These are phyloP conservation scores for Sugiyamaella boreocaroliniensis DNA, from an alignment of 805 yeast species.

Conservation along the genomic window DNA sequence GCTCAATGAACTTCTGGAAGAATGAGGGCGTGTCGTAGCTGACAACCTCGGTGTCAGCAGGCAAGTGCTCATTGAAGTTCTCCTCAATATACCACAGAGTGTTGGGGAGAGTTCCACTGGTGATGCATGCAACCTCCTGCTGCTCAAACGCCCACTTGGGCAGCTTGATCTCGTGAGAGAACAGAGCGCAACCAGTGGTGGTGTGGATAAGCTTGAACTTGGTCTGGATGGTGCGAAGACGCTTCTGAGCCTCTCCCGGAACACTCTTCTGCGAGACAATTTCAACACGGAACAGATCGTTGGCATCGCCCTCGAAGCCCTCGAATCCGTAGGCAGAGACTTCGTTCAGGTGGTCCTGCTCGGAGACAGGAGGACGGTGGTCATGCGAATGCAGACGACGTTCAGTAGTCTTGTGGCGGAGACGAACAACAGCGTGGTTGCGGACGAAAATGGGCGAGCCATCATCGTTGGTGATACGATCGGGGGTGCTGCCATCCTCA, in stretches of 20 bases:
- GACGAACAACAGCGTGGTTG: constrained; percentile 51
- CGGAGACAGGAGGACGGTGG: constrained; percentile 79
- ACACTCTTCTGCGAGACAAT: constrained; percentile 36
- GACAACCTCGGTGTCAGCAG: constrained; percentile 28
- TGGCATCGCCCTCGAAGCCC: constrained; percentile 56
- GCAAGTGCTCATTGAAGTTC: constrained; percentile 44
- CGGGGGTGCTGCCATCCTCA: constrained; percentile 37
- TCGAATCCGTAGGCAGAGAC: constrained; percentile 66
- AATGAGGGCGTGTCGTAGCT: constrained; percentile 37
- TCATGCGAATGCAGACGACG: constrained; percentile 66
- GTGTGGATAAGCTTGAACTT: constrained; percentile 62
- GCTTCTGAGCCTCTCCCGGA: constrained; percentile 33
- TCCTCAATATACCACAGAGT: constrained; percentile 71
- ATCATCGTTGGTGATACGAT: constrained; percentile 18
- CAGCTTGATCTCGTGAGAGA: constrained; percentile 65
- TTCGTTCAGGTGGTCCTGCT: constrained; percentile 83
- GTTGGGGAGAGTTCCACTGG: constrained; percentile 59
- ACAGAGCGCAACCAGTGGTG: constrained; percentile 59
- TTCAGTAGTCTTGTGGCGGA: constrained; percentile 67
- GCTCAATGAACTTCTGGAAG: constrained; percentile 46
- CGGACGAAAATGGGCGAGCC: constrained; percentile 36
- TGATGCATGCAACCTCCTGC: constrained; percentile 83
- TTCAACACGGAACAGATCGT: constrained; percentile 63
- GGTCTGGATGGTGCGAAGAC: constrained; percentile 53
- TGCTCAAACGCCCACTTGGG: constrained; percentile 85